Conservation (phyloP, 2,329 filamentous ascomycete species). For the Zymoseptoria passerinii region DNA sequence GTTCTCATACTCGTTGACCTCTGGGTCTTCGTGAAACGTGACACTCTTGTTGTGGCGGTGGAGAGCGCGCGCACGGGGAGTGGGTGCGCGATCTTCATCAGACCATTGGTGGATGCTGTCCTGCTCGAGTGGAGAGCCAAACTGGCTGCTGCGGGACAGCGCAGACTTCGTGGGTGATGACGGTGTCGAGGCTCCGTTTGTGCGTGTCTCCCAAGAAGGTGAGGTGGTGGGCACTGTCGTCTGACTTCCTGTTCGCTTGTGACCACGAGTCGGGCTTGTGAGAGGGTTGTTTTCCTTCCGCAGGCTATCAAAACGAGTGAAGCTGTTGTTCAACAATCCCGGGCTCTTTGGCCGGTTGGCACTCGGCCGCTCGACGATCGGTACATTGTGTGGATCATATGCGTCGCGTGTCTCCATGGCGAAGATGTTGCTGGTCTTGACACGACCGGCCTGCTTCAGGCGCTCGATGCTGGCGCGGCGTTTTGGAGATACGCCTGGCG, state of each 20-base stretch:
- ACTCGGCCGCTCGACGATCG: constrained; percentile 72
- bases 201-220: constrained; percentile 49
- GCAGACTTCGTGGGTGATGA: constrained; percentile 84
- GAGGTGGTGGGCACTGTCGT: constrained; percentile 47
- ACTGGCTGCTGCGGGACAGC: constrained; percentile 57
- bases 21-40: constrained; percentile 88
- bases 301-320: constrained; percentile 48
- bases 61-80: constrained; percentile 57
- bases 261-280: constrained; percentile 24
- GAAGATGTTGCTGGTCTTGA: constrained; percentile 97
- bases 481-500: constrained; percentile 50
- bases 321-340: constrained; percentile 63
- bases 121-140: constrained; percentile 44
- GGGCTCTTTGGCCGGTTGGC: constrained; percentile 48
- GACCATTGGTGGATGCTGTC: constrained; percentile 45
- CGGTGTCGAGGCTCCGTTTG: constrained; percentile 40
- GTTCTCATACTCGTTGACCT: constrained; percentile 97
- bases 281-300: constrained; percentile 32
- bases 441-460: constrained; percentile 84
- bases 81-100: constrained; percentile 51
- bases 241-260: constrained; percentile 49
- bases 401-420: constrained; percentile 85
- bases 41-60: constrained; percentile 92
- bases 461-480: constrained; percentile 91
- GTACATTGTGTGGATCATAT: constrained; percentile 75